Conservation (phyloP, 225 moss, liverwort and hornwort genomes). For the Anthoceros angustus region DNA sequence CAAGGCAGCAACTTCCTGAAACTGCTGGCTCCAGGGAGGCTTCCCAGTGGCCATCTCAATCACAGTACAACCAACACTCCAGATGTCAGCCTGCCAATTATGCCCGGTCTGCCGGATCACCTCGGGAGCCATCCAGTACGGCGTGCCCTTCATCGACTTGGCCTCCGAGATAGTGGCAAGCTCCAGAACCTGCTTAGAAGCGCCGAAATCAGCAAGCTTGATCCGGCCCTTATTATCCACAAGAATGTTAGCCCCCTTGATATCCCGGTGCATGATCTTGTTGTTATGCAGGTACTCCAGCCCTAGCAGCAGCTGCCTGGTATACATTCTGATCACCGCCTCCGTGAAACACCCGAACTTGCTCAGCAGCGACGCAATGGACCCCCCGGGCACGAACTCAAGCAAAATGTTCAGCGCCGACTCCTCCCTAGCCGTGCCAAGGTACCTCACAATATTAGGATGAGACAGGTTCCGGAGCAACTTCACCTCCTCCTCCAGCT, state of each 20-base stretch:
- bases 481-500: slow-evolving; percentile 92
- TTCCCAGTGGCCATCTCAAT: slow-evolving; percentile 63
- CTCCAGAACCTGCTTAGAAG: slow-evolving; percentile 63
- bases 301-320: slow-evolving; percentile 77
- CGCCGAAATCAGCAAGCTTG: slow-evolving; percentile 96
- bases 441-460: slow-evolving; percentile 83
- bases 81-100: slow-evolving; percentile 64
- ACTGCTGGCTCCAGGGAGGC: slow-evolving; percentile 60
- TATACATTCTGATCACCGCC: slow-evolving; percentile 88
- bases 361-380: slow-evolving; percentile 80
- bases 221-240: slow-evolving; percentile 80
- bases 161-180: slow-evolving; percentile 55
- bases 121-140: slow-evolving; percentile 61
- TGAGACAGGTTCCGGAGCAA: slow-evolving; percentile 85
- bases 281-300: slow-evolving; percentile 87
- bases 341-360: slow-evolving; percentile 95
- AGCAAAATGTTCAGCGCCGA: slow-evolving; percentile 90
- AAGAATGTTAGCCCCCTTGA: slow-evolving; percentile 98
- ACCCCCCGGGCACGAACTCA: slow-evolving; percentile 90
- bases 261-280: slow-evolving; percentile 50
- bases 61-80: slow-evolving; percentile 53
- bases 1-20: slow-evolving; percentile 89
- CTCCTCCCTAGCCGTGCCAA: slow-evolving; percentile 83
- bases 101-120: slow-evolving; percentile 56
- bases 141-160: slow-evolving; percentile 53